Conservation (phyloP, 2,329 filamentous ascomycete genomes). For the Dryadomyces quercivorus region DNA sequence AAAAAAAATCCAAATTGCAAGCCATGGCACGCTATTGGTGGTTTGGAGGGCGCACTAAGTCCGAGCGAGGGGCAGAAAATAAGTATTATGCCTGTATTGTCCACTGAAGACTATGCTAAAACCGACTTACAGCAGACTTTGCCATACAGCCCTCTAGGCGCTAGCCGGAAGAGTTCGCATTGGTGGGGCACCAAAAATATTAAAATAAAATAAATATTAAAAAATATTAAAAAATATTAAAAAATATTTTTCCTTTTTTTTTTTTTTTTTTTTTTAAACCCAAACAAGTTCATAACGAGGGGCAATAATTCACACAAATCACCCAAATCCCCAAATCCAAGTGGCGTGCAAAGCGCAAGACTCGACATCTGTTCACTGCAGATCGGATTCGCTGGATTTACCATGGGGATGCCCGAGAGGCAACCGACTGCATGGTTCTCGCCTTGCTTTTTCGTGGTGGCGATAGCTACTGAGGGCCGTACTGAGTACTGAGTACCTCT, state of each 20-base stretch:
- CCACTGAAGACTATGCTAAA: neutral
- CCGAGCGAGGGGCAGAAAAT: neutral
- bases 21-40: neutral
- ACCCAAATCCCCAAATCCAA: too few relatives aligned
- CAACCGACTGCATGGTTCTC: too few relatives aligned
- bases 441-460: too few relatives aligned
- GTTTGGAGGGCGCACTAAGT: neutral
- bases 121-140: neutral
- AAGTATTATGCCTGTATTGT: neutral
- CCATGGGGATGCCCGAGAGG: too few relatives aligned
- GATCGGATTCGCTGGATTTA: too few relatives aligned
- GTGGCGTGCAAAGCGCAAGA: too few relatives aligned
- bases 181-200: conserved; percentile 2
- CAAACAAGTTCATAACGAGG: too few relatives aligned
- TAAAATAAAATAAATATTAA: neutral
- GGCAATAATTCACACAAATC: neutral
- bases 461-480: too few relatives aligned
- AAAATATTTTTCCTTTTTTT: neutral
- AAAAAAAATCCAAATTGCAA: conserved; percentile 2
- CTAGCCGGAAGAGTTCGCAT: neutral
- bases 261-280: too few relatives aligned
- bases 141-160: neutral
- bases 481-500: too few relatives aligned
- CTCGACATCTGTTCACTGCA: too few relatives aligned
- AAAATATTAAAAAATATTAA: neutral